These are phyloP conservation scores for Telopea speciosissima DNA, from an alignment of 177 flowering plant species.

Conservation along the genomic window DNA sequence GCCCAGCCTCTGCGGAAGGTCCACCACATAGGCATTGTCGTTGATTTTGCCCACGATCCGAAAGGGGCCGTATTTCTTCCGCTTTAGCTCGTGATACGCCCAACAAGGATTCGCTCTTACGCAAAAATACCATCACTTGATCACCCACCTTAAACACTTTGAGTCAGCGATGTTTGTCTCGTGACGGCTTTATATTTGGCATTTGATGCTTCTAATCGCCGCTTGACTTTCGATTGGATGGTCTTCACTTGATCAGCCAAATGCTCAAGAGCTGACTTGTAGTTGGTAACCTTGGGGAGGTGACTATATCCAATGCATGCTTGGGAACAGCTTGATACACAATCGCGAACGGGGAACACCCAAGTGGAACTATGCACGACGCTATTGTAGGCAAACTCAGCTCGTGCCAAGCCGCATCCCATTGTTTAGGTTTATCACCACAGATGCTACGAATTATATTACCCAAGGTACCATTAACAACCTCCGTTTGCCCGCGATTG, in stretches of 20 bases:
- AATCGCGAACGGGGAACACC: too few species aligned
- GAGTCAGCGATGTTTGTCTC: background rate
- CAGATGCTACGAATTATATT: background rate
- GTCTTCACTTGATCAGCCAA: background rate
- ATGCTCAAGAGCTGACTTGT: background rate
- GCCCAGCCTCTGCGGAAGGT: constrained; percentile 5
- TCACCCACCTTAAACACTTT: background rate
- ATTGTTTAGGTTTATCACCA: background rate
- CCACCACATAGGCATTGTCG: too few species aligned
- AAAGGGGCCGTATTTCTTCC: too few species aligned
- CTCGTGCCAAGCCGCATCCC: constrained; percentile 1
- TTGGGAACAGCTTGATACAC: too few species aligned
- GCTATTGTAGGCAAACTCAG: too few species aligned
- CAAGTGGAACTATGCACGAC: too few species aligned
- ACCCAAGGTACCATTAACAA: background rate
- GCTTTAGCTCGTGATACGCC: constrained; percentile 4
- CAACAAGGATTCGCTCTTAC: background rate
- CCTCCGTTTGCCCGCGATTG: background rate
- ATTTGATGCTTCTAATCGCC: too few species aligned
- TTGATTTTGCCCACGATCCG: too few species aligned
- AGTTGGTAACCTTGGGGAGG: background rate
- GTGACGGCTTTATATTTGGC: background rate
- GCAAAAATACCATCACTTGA: too few species aligned
- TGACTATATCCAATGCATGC: background rate
- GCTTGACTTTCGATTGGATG: background rate